These are phyloP conservation scores for cucumber (Cucumis sativus) DNA, from an alignment of 306 rosid species.

Conservation along the genomic window DNA sequence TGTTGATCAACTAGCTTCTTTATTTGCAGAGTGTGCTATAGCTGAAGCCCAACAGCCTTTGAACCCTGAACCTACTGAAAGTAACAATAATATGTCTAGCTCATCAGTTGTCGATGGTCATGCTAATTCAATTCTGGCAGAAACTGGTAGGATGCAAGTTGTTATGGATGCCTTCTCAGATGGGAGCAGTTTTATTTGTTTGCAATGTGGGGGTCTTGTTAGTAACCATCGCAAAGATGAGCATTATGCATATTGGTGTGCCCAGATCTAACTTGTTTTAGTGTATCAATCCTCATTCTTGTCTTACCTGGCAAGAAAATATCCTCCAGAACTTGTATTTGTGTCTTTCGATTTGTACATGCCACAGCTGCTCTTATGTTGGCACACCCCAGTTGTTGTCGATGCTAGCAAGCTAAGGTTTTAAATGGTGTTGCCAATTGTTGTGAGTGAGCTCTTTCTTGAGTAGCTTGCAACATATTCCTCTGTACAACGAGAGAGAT, in stretches of 20 bases:
- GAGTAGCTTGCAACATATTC: neutral
- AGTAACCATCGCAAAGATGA: constrained; percentile 78
- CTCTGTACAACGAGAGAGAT: neutral
- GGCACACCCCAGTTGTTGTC: neutral
- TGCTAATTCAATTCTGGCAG: constrained; percentile 64
- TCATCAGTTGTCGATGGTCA: constrained; percentile 28
- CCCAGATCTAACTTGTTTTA: constrained; percentile 23
- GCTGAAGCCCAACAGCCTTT: constrained; percentile 75
- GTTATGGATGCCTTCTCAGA: constrained; percentile 90
- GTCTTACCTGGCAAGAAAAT: neutral
- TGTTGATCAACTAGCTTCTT: constrained; percentile 73
- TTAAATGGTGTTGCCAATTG: neutral
- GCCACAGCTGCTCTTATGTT: neutral
- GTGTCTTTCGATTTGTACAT: neutral
- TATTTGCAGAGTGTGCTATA: constrained; percentile 95
- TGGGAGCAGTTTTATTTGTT: constrained; percentile 91
- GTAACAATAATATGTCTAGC: neutral
- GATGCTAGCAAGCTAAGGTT: neutral
- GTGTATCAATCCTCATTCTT: neutral
- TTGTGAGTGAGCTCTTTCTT: neutral
- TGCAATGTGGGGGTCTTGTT: constrained; percentile 95
- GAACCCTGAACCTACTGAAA: constrained; percentile 22
- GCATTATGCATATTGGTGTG: constrained; percentile 84
- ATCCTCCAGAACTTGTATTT: neutral
- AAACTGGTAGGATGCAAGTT: constrained; percentile 78